Percentiles rank a stretch among this genome's conserved stretches.
phyloP scores from a whole-genome alignment of 148 eudicot genomes.

The Vaccinium myrtillus region DNA sequence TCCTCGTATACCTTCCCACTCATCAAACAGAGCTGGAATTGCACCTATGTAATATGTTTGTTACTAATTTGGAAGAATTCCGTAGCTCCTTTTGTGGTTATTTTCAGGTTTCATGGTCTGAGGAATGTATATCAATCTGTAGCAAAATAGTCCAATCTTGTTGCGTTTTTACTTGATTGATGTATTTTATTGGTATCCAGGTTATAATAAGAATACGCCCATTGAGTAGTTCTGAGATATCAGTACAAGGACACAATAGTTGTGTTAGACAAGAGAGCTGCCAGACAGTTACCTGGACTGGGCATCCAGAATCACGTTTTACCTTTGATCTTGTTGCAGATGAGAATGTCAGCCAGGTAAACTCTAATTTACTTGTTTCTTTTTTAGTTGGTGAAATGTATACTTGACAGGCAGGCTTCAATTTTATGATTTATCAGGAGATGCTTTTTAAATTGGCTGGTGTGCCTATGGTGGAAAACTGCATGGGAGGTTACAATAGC shows the following conservation, averaged over 20 bases:
- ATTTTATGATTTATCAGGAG: conserved; percentile 53
- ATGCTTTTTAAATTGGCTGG: conserved; percentile 92
- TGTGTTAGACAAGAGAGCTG: conserved; percentile 91
- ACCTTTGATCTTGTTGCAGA: conserved; percentile 95
- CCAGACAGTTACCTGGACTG: conserved; percentile 91
- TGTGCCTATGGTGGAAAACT: conserved; percentile 96
- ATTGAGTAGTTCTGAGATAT: conserved; percentile 72
- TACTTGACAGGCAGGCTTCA: neutral
- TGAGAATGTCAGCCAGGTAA: conserved; percentile 90
- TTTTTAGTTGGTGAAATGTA: neutral
- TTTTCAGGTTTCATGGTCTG: neutral
- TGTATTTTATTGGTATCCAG: conserved; percentile 29
- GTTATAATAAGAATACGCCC: conserved; percentile 94
- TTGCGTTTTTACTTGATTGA: neutral
- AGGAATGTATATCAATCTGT: neutral
- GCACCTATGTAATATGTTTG: neutral
- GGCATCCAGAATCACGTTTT: conserved; percentile 96
- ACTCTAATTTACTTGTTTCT: neutral
- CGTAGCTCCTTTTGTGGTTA: neutral
- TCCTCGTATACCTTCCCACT: neutral
- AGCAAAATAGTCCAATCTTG: neutral
- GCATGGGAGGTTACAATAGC: conserved; percentile 90
- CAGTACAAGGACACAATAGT: conserved; percentile 65
- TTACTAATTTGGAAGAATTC: neutral
- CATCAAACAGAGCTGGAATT: neutral